These are phyloP conservation scores for Solanum lignicaule DNA, from an alignment of 257 asterid species.

Conservation along the genomic window DNA sequence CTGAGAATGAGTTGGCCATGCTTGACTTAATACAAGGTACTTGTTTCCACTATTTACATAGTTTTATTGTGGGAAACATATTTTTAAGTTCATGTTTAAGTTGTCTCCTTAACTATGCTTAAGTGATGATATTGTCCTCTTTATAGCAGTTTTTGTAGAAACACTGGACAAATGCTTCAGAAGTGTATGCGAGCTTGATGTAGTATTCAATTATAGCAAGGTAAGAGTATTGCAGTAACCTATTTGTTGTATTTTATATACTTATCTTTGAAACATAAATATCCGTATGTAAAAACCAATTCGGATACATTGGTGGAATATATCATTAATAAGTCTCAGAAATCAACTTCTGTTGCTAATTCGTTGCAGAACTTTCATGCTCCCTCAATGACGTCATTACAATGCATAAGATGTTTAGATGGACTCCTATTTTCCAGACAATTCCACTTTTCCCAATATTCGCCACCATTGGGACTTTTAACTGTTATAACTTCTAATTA, in stretches of 20 bases:
- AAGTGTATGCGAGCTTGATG: constrained; percentile 28
- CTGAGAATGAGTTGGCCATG: constrained; percentile 29
- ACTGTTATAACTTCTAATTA: not conserved
- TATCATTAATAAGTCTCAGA: not conserved
- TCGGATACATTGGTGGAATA: not conserved
- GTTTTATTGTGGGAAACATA: not conserved
- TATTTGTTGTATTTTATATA: not conserved
- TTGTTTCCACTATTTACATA: not conserved
- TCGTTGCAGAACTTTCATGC: not conserved
- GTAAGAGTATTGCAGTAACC: not conserved
- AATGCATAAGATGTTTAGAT: not conserved
- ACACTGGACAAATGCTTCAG: constrained; percentile 29
- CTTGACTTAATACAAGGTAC: constrained; percentile 33
- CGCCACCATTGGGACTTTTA: not conserved
- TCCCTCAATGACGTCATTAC: not conserved
- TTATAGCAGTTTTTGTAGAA: constrained; percentile 19
- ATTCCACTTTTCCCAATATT: not conserved
- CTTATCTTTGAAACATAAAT: not conserved
- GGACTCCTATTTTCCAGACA: not conserved
- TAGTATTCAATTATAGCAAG: constrained; percentile 20
- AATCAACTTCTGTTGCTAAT: not conserved
- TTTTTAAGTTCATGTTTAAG: not conserved
- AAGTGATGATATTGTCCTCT: not conserved
- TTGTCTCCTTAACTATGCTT: not conserved
- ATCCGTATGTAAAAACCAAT: not conserved